Base-by-base conservation (phyloP, 202 grass and related monocot genomes). In the Eragrostis tef region DNA sequence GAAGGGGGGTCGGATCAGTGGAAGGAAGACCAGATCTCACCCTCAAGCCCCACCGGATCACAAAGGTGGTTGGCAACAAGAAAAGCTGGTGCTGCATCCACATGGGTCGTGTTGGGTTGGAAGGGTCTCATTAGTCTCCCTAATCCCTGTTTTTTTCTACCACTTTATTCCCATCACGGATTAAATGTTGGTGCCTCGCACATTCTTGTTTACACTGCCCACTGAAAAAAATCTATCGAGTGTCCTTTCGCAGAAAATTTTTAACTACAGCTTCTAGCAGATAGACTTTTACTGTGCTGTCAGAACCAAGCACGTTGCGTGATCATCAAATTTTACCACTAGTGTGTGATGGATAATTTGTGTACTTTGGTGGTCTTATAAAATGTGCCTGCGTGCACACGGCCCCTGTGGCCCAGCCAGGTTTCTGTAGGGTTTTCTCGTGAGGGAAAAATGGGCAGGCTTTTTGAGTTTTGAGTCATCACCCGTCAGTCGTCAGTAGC, bases 41-140 rank as follows among this genome's bases (percentile, higher is more conserved):
- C 15, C 25, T 48, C 62, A 34, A 10, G 61, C 69, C 51, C 64
- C 56, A 21, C 65, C 48, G 11, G 82, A 67, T 78, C 72, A 20
- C 78, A 78, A 75, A 66, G 84, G 70, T 86, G 20, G 77, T 51
- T 74, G 49, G 60, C 84, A 68, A 11, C 70, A 26, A 52, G 74
- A 87, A 87, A 92, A 87, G 90, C 76, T 82, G 76, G 9, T 24
- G 66, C 41, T 4, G 66, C 51, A 52, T 11, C 63, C 90, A 87
- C 87, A 79, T 90, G 90, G 86, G 42, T 20, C 58, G 11, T 84
- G 80, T 34, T 81, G 53, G 83, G 74, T 79, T 79, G 86, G 70
- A 86, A 83, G 80, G 70, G 64, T 21, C 58, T 59, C 14, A 15
- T 34, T 34, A 77, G 26, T 9, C 63, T 2, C 21, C 6, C 22